Evolutionary conservation across 768 basidiomycete genomes (phyloP), one percentile per base, ranked within the genome.

Genomic region (Porphyrellus cyaneotinctus): DNA sequence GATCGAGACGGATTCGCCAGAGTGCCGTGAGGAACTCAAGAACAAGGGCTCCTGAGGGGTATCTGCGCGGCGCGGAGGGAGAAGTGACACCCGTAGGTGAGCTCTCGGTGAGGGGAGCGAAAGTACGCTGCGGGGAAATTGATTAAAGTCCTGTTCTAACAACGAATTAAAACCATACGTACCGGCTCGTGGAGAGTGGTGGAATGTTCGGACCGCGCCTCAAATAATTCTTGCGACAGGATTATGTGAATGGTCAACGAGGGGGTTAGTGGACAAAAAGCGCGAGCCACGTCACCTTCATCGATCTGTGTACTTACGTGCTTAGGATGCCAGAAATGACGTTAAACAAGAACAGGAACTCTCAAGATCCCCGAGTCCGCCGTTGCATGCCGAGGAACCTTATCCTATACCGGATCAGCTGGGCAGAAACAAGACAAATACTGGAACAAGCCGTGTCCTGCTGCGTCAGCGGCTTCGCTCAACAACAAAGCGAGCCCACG

Each of bases 1-100:
- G 43, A 30, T 62, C 53, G 24, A 64, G 57, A 6, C 57, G 54
- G 37, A 56, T 14, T 35, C 44, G 47, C 62, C 63, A 64, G 15
- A 64, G 50, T 11, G 45, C 52, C 11, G 44, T 54, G n/a, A 64
- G 43, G 26, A 56, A 54, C 20, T 58, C 48, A 6, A 63, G 54
- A 17, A 22, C 8, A 20, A 55, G 33, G 1, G 20, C n/a, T 22
- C 22, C 44, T 35, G 15, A 14, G 12, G 47, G 8, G 14, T 6
- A 3, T n/a, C 13, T 14, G n/a, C 38, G 41, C 1, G 35, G 18
- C 13, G n/a, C 10, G 6, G 51, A 37, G 22, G 49, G 32, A n/a
- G 35, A 17, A 43, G 35, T 9, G 18, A 23, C 20, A 23, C 20
- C 12, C n/a, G 31, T 24, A n/a, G 45, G 32, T 14, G 26, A 1